These are phyloP conservation scores for Globisporangium middletonii DNA, from an alignment of 352 stramenopile genomes.

Conservation along the genomic window DNA sequence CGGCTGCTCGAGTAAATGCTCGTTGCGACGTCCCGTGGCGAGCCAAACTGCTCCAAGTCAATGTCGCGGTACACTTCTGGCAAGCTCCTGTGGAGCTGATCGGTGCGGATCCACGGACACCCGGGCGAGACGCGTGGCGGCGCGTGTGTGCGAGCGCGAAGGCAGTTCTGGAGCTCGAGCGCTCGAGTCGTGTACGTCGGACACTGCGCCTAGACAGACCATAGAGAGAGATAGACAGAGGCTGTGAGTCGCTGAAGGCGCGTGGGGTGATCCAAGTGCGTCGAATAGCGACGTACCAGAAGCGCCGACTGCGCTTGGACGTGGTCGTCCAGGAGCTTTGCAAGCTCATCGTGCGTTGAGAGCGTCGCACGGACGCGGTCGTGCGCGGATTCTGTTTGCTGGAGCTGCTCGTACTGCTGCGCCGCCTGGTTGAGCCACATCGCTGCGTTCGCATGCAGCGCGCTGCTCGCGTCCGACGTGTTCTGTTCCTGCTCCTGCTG, in stretches of 20 bases:
- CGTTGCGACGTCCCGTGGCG: slow-evolving; percentile 1
- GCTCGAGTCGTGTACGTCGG: background rate
- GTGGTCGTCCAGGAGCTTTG: slow-evolving; percentile 21
- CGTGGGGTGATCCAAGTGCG: too few species aligned
- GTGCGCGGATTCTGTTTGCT: slow-evolving; percentile 35
- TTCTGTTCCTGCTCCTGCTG: background rate
- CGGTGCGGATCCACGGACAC: slow-evolving; percentile 9
- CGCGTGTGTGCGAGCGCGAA: background rate
- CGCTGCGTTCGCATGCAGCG: slow-evolving; percentile 7
- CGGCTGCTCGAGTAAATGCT: slow-evolving; percentile 12
- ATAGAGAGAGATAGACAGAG: too few species aligned
- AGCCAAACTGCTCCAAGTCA: slow-evolving; percentile 4
- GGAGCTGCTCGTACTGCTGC: slow-evolving; percentile 35
- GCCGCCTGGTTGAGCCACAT: slow-evolving; percentile 42
- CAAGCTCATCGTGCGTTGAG: slow-evolving; percentile 33
- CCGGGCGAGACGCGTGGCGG: slow-evolving; percentile 4
- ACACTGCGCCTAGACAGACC: background rate
- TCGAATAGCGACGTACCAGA: background rate
- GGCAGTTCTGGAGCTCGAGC: background rate
- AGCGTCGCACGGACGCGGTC: slow-evolving; percentile 28
- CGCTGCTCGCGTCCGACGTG: background rate
- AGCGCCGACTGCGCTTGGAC: background rate
- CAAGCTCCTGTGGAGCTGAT: slow-evolving; percentile 9
- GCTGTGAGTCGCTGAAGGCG: background rate
- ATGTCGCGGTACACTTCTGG: slow-evolving; percentile 1